Evolutionary conservation across 2,329 filamentous ascomycete genomes (phyloP).

Genomic region (Fusarium lateritium): DNA sequence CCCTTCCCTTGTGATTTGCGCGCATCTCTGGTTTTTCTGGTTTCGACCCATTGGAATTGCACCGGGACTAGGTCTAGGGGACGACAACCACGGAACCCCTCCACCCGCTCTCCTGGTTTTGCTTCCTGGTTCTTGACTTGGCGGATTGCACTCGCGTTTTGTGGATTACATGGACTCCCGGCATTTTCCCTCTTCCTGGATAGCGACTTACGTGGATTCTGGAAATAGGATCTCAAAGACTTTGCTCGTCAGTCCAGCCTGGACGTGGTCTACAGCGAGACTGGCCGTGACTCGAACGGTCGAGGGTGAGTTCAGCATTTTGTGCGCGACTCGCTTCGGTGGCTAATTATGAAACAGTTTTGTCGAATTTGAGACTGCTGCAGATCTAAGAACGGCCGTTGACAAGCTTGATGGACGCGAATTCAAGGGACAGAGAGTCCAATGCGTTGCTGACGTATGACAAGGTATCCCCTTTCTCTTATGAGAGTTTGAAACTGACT

Average conservation of each 20-base stretch:
- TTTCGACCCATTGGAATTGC: constrained; percentile 48
- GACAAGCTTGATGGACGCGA: constrained; percentile 95
- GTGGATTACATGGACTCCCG: constrained; percentile 55
- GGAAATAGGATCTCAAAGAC: constrained; percentile 98
- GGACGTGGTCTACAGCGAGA: constrained; percentile 98
- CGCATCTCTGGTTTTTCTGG: constrained; percentile 52
- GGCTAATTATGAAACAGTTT: constrained; percentile 72
- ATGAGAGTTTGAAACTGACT: constrained; percentile 39
- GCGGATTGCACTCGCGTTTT: constrained; percentile 56
- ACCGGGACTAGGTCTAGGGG: constrained; percentile 48
- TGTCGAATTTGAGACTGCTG: constrained; percentile 96
- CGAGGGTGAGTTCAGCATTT: constrained; percentile 78
- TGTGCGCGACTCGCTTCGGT: neutral
- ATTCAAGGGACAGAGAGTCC: constrained; percentile 91
- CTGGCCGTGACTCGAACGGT: constrained; percentile 72
- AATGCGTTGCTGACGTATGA: constrained; percentile 86
- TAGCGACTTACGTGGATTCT: constrained; percentile 85
- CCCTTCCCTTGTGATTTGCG: constrained; percentile 50
- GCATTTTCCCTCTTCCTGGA: constrained; percentile 62
- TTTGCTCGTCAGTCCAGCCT: constrained; percentile 97
- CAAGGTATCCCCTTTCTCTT: constrained; percentile 15
- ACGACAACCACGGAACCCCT: constrained; percentile 49
- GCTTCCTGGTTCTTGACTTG: constrained; percentile 55
- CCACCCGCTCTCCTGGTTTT: constrained; percentile 46
- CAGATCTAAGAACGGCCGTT: constrained; percentile 89